Evolutionary conservation across 768 basidiomycete species (phyloP).

Genomic region (Podaxis carcinomalis): DNA sequence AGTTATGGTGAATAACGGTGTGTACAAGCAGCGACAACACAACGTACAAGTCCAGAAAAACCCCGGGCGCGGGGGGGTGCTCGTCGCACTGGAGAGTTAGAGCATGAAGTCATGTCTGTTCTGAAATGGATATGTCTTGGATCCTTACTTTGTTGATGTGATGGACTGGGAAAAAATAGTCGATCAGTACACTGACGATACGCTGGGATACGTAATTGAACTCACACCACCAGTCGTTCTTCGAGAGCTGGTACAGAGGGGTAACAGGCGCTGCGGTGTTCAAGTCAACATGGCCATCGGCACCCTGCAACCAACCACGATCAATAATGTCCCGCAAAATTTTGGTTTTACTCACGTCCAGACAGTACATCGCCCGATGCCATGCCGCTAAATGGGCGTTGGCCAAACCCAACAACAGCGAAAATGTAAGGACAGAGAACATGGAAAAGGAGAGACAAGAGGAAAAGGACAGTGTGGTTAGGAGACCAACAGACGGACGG

Average conservation of each 20-base stretch:
- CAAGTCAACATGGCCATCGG: constrained; percentile 22
- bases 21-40: neutral
- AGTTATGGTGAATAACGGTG: neutral
- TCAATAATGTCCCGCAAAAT: neutral
- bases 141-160: constrained; percentile 28
- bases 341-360: constrained; percentile 29
- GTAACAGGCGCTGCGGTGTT: constrained; percentile 36
- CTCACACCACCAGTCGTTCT: constrained; percentile 45
- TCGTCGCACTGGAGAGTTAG: constrained; percentile 29
- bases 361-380: constrained; percentile 41
- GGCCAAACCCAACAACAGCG: constrained; percentile 9
- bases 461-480: neutral
- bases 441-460: constrained; percentile 2
- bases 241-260: constrained; percentile 38
- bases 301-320: constrained; percentile 24
- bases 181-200: constrained; percentile 5
- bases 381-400: constrained; percentile 40
- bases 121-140: neutral
- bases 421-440: neutral
- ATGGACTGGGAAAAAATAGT: constrained; percentile 25
- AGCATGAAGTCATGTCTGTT: neutral
- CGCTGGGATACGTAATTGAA: neutral
- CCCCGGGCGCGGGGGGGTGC: constrained; percentile 37
- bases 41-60: constrained; percentile 40
- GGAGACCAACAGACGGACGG: neutral